These are phyloP conservation scores for Rhodotorula sp. DNA, from an alignment of 1,284 basidiomycete species.

Conservation along the genomic window DNA sequence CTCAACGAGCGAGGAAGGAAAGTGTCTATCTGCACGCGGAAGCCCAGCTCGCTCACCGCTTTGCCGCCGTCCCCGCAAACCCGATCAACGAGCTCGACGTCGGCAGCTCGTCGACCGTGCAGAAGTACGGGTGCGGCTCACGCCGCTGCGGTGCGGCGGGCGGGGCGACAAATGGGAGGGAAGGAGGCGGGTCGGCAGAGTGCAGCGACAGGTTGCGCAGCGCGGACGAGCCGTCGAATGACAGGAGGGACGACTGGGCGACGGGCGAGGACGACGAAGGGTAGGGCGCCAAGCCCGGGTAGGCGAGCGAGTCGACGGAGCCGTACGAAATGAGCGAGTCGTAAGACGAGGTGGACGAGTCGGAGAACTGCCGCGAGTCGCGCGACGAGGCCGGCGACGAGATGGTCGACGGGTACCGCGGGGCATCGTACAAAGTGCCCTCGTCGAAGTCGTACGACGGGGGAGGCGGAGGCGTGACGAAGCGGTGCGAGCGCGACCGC, in stretches of 20 bases:
- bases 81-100: background rate
- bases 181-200: background rate
- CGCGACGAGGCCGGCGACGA: constrained; percentile 9
- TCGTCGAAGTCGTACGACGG: background rate
- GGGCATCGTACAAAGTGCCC: background rate
- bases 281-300: too few species aligned
- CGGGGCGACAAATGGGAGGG: background rate
- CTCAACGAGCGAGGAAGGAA: background rate
- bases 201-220: background rate
- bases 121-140: constrained; percentile 28
- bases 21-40: background rate
- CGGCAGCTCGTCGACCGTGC: constrained; percentile 26
- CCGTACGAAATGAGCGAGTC: constrained; percentile 32
- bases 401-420: constrained; percentile 20
- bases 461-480: background rate
- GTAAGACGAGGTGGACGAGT: constrained; percentile 18
- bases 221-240: background rate
- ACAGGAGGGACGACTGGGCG: constrained; percentile 6
- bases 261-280: background rate
- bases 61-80: constrained; percentile 2
- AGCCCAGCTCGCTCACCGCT: background rate
- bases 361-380: constrained; percentile 3
- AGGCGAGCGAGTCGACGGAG: background rate
- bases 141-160: background rate
- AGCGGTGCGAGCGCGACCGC: background rate